Base-by-base conservation (phyloP, 2,329 filamentous ascomycete species). In the Ceratocystis colombiana region DNA sequence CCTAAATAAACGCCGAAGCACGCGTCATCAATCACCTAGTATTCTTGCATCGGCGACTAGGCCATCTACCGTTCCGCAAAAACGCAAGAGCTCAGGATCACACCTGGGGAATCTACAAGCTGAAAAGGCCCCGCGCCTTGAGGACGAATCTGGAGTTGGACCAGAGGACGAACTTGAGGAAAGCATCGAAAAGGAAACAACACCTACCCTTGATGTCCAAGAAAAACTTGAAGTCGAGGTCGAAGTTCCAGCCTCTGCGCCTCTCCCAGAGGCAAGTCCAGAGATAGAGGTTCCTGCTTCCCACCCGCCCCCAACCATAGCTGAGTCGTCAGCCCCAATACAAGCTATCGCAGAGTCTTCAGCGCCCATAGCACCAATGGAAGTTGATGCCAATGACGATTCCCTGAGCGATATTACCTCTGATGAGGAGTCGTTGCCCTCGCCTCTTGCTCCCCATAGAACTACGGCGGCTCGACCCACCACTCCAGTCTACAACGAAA, bases 21-120 rank as follows among this genome's bases (percentile, higher is more conserved):
- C 75, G 50, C 73, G 73, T n/a, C 68, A 67, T 37, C 59, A 33
- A 15, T 28, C 59, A 2, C 20, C 33, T 2, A 33, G 22, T 44
- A 1, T 48, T 6, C 5, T 63, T 8, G 37, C 44, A 8, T 63
- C 25, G 5, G 61, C 3, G 8, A 63, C 8, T 45, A 63, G 33
- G 10, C 10, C 61, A 22, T 30, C 15, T 22, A 53, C 50, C 65
- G 67, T 65, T 65, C 69, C 57, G 68, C 70, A 79, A 62, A 86
- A 86, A 72, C 77, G 84, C 53, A 86, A 86, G 72, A 84, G 80
- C 20, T 75, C 77, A 1, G 80, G 81, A 68, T 73, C 72, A 5
- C 75, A 78, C 20, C 73, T 76, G 33, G 74, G 71, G 55, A 74
- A 73, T 28, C 75, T 72, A 67, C 75, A 71, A 68, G 78, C 72